Evolutionary conservation across 805 yeast species (phyloP), one percentile per base, ranked within the genome.

Genomic region (Hanseniaspora hatyaiensis): DNA sequence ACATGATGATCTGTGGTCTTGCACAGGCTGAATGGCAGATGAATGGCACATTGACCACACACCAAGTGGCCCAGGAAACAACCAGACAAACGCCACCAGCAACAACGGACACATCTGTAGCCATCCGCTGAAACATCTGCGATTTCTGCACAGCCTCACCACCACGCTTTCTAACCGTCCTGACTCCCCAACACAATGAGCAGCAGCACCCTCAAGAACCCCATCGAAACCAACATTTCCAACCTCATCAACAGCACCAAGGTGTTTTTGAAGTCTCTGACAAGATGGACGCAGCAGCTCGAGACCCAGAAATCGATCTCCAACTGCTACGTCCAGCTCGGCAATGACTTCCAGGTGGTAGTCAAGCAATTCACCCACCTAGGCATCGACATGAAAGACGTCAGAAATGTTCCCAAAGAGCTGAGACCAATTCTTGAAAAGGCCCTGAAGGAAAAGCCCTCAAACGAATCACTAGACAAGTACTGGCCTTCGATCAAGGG

Each of bases 281-380:
- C 94, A 0, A 84, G 78, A 52, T 92, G 99, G 99, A 88, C 97
- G 1, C 71, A 76, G 52, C 77, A 75, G 19, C 71, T 74, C n/a
- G 87, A 85, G 5, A 72, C 80, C 20, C 97, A 88, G 39, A 75
- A 75, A 49, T 84, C 76, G 52, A 96, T 92, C 2, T 85, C 95
- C 2, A 85, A 87, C 56, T 82, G 87, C 3, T 92, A 86, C 61
- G 98, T 92, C 13, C 80, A 77, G 53, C 72, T 92, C 24, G 98
- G 98, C 0, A 92, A 88, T 58, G 96, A 89, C 62, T 92, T 87
- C 69, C 79, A 89, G 55, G 76, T 83, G 3, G 84, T 94, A 0
- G 78, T 88, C 19, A 73, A 85, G 51, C 83, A 94, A 2, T 88
- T 89, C 60, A 66, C 78, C 4, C 72, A 71, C 49, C 80, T 85